Evolutionary conservation across 208 protist species (phyloP).

Genomic region (Acanthamoeba divionensis): DNA sequence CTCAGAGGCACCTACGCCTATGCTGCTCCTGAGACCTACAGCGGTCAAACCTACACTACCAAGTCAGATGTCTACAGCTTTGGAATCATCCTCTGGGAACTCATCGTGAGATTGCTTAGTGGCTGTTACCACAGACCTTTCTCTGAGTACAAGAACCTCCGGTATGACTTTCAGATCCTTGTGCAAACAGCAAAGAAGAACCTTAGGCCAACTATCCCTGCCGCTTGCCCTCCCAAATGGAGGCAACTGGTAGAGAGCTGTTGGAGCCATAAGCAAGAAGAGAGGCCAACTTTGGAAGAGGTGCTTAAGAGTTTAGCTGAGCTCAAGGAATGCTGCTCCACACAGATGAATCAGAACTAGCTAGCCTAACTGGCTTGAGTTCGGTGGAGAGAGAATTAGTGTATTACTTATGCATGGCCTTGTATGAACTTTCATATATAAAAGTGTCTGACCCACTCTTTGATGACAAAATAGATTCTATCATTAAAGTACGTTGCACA

Average conservation of each 20-base stretch:
- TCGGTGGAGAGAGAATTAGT: too few species aligned
- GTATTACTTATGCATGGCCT: too few species aligned
- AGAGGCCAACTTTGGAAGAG: neutral
- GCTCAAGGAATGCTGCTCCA: too few species aligned
- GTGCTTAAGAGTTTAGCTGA: neutral
- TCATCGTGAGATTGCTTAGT: neutral
- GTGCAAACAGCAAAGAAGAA: neutral
- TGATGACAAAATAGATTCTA: conserved; percentile 19
- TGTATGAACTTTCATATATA: neutral
- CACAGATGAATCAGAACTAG: too few species aligned
- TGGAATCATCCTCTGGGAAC: too few species aligned
- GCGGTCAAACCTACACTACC: neutral
- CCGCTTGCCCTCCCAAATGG: neutral
- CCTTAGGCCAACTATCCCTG: neutral
- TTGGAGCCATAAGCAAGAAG: neutral
- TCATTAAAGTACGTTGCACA: neutral
- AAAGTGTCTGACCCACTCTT: neutral
- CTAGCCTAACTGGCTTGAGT: too few species aligned
- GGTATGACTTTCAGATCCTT: neutral
- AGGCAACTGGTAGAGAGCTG: neutral
- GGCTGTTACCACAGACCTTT: neutral
- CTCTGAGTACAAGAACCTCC: neutral
- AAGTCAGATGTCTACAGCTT: conserved; percentile 51
- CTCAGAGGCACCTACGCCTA: conserved; percentile 19
- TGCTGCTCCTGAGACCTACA: conserved; percentile 8